Base-by-base conservation (phyloP, 495 filamentous ascomycete species). In the Penicillium atrosanguineum region DNA sequence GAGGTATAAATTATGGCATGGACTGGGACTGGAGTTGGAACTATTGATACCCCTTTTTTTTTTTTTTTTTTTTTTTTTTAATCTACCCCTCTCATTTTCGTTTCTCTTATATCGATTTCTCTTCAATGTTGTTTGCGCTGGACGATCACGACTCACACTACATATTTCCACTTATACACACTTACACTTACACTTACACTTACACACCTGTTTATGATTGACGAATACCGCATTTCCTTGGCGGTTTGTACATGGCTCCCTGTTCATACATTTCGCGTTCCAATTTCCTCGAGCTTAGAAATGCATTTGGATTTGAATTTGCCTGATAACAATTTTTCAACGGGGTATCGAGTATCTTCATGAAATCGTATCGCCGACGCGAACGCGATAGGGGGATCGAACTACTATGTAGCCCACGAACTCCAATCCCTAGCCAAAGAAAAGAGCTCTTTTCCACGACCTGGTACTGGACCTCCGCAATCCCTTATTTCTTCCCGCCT, bases 11-110 rank as follows among this genome's bases (percentile, higher is more conserved):
- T 23, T 39, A 53, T 28, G 26, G 44, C 51, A 37, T 28, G 21
- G 42, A 50, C 40, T 45, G 48, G 52, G 53, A 63, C 49, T 60
- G 65, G 64, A 65, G 64, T 67, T 67, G 55, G 56, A 66, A 56
- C 57, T 61, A 63, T 63, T 62, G 69, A 74, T 73, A 73, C 71
- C 68, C 69, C 69, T 64, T 64, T 55, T 57, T 45, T 50, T 29
- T 48, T 50, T 54, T 43, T 46, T 46, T 47, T 50, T 46, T 44
- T 51, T 55, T 44, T 58, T 20, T 52, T 53, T 44, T 44, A 40
- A 41, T 48, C 44, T 52, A 34, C 39, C 19, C 21, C 48, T 44
- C 23, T 23, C 34, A 48, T 42, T 57, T 60, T 48, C 53, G 44
- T 48, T 53, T 55, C 28, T 56, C 26, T 41, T 8, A 40, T 49